Evolutionary conservation across 257 asterid genomes (phyloP).

Genomic region (Coffea eugenioides): DNA sequence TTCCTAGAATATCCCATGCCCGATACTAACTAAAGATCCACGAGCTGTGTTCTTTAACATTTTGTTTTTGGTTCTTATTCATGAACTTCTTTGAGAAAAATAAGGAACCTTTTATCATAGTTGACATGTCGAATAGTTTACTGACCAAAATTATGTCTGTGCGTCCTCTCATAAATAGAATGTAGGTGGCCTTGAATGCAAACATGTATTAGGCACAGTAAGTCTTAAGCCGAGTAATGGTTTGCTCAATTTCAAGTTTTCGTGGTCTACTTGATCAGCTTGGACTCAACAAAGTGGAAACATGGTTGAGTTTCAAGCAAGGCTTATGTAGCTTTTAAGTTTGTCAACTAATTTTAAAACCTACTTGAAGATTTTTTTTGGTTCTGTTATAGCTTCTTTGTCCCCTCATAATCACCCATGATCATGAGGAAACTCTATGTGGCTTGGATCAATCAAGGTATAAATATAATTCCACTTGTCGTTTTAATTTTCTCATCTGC

Average conservation of each 20-base stretch:
- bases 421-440: not conserved
- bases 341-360: not conserved
- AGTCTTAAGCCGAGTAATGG: not conserved
- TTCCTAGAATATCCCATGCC: not conserved
- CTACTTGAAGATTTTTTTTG: not conserved
- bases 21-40: not conserved
- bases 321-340: not conserved
- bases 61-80: no score
- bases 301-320: not conserved
- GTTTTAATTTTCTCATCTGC: not conserved
- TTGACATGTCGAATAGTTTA: not conserved
- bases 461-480: not conserved
- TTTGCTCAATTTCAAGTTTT: not conserved
- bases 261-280: not conserved
- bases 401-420: not conserved
- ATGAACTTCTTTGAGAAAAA: not conserved
- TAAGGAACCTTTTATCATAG: not conserved
- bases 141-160: not conserved
- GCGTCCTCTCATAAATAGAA: not conserved
- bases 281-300: not conserved
- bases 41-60: no score
- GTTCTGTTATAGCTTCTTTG: not conserved
- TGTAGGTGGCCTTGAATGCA: not conserved
- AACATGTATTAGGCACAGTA: not conserved
- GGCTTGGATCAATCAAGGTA: not conserved